These are phyloP conservation scores for Chlorociboria aeruginascens DNA, from an alignment of 495 filamentous ascomycete species.

Conservation along the genomic window DNA sequence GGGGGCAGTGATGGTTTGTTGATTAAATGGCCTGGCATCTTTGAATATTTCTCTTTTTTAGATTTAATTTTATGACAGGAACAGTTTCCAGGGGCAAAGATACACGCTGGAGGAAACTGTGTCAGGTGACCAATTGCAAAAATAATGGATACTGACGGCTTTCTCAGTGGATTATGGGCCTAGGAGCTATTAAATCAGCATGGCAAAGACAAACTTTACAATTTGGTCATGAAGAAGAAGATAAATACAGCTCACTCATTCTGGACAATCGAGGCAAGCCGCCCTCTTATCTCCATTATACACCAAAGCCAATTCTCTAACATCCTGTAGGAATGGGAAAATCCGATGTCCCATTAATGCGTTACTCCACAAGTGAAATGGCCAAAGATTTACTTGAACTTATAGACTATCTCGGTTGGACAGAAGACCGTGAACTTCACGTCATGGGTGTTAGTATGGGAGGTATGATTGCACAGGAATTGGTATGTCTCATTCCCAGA, in stretches of 20 bases:
- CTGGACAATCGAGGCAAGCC: constrained; percentile 54
- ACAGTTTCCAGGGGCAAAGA: too few species aligned
- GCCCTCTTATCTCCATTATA: neutral
- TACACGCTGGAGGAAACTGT: too few species aligned
- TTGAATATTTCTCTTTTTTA: too few species aligned
- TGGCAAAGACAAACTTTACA: constrained; percentile 71
- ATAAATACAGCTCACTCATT: constrained; percentile 56
- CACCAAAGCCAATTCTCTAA: constrained; percentile 11
- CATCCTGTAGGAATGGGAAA: constrained; percentile 48
- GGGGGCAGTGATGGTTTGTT: too few species aligned
- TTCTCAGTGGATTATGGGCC: constrained; percentile 49
- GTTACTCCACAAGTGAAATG: constrained; percentile 67
- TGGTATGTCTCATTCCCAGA: constrained; percentile 25
- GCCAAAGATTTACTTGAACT: constrained; percentile 61
- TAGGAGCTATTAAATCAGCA: constrained; percentile 43
- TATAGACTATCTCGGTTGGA: constrained; percentile 58
- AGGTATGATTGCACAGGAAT: constrained; percentile 84
- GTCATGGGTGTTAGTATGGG: constrained; percentile 66
- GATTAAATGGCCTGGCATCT: too few species aligned
- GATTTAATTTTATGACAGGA: too few species aligned
- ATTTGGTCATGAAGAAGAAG: constrained; percentile 58
- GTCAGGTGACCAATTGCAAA: too few species aligned
- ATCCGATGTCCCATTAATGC: constrained; percentile 58
- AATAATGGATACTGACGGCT: neutral
- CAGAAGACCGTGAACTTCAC: constrained; percentile 44